Percentiles rank a stretch among this genome's conserved stretches.
These are phyloP conservation scores for Porphyrellus cyaneotinctus DNA, from an alignment of 768 basidiomycete genomes.

Conservation along the genomic window DNA sequence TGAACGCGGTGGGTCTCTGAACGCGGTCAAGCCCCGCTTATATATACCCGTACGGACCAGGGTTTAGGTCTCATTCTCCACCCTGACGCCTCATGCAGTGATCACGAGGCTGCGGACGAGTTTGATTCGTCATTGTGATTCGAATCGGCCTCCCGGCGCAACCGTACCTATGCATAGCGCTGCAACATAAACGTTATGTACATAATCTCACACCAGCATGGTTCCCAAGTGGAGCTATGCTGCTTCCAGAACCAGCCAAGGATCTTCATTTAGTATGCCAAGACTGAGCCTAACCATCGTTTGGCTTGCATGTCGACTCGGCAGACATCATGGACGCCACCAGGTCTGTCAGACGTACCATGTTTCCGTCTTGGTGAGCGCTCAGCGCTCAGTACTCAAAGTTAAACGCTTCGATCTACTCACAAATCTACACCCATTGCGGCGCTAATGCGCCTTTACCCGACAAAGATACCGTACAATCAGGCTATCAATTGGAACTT, in stretches of 20 bases:
- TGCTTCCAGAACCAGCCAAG: too few relatives aligned
- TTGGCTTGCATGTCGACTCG: too few relatives aligned
- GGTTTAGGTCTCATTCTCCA: not conserved
- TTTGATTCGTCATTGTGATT: not conserved
- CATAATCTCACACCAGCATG: not conserved
- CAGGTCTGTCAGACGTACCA: not conserved
- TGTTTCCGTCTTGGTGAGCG: not conserved
- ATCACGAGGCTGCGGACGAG: too few relatives aligned
- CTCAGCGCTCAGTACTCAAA: constrained; percentile 1
- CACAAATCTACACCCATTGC: not conserved
- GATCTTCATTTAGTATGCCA: too few relatives aligned
- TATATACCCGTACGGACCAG: not conserved
- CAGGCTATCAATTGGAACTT: not conserved
- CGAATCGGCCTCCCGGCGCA: not conserved
- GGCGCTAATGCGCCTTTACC: constrained; percentile 13
- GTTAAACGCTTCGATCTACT: constrained; percentile 10
- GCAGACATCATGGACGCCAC: not conserved
- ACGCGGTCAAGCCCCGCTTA: not conserved
- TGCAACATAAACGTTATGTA: too few relatives aligned
- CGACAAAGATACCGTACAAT: not conserved
- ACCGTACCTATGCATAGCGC: too few relatives aligned
- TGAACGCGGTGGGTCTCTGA: too few relatives aligned
- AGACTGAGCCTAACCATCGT: too few relatives aligned
- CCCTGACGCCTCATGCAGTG: not conserved
- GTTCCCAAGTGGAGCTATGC: not conserved